Evolutionary conservation across 192 early-diverging fungal genomes (phyloP).

Genomic region (Backusella parvicylindrica): DNA sequence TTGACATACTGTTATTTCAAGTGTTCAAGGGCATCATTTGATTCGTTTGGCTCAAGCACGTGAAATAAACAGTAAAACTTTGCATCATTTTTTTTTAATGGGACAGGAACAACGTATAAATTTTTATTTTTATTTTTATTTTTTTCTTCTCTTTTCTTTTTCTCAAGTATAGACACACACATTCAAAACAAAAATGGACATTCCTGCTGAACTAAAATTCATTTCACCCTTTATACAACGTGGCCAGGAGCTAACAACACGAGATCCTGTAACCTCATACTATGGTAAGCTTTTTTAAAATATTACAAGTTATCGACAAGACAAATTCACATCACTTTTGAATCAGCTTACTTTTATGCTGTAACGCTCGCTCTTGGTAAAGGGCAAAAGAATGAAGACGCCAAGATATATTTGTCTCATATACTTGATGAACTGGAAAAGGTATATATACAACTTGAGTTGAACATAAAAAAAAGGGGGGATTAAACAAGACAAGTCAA

Average conservation of each 20-base stretch:
- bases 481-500: neutral
- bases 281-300: conserved; percentile 66
- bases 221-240: conserved; percentile 82
- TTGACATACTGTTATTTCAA: too few relatives aligned
- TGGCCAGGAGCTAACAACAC: conserved; percentile 67
- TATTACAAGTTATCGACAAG: conserved; percentile 2
- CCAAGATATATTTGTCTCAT: conserved; percentile 57
- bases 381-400: conserved; percentile 47
- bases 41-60: neutral
- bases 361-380: conserved; percentile 70
- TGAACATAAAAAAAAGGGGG: neutral
- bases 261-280: conserved; percentile 90
- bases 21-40: too few relatives aligned
- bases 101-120: neutral
- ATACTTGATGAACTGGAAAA: conserved; percentile 82
- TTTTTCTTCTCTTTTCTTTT: neutral
- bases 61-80: neutral
- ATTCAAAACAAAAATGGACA: conserved; percentile 9
- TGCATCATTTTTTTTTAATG: neutral
- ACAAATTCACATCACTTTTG: neutral
- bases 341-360: conserved; percentile 77
- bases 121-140: neutral
- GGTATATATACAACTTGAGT: too few relatives aligned
- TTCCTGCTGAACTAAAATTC: conserved; percentile 63
- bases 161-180: neutral